Evolutionary conservation across 768 basidiomycete genomes (phyloP).

Genomic region (Gyrodon lividus): DNA sequence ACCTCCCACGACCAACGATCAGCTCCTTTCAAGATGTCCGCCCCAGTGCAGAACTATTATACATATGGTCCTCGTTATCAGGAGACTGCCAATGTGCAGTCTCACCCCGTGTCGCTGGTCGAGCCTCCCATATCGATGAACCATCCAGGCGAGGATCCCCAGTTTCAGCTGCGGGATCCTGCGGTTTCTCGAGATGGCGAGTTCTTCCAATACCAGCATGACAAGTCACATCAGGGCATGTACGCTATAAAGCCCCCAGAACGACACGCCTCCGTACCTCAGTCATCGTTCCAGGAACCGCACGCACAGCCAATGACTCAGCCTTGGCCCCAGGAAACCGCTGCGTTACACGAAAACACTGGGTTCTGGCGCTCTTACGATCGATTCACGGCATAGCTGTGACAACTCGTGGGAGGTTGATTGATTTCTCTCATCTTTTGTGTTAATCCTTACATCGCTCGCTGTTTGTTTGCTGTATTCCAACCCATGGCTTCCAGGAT

Average conservation of each 20-base stretch:
- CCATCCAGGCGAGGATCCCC: slow-evolving; percentile 14
- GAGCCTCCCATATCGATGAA: slow-evolving; percentile 6
- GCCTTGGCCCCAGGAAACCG: slow-evolving; percentile 20
- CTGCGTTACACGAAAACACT: slow-evolving; percentile 13
- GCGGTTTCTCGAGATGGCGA: slow-evolving; percentile 14
- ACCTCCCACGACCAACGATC: slow-evolving; percentile 24
- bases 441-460: too few relatives aligned
- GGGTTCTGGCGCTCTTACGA: slow-evolving; percentile 29
- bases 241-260: slow-evolving; percentile 20
- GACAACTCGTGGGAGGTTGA: not conserved
- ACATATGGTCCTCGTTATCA: slow-evolving; percentile 17
- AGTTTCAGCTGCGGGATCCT: slow-evolving; percentile 18
- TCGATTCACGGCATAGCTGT: slow-evolving; percentile 19
- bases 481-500: not conserved
- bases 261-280: slow-evolving; percentile 19
- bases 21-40: slow-evolving; percentile 20
- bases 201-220: slow-evolving; percentile 19
- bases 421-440: not conserved
- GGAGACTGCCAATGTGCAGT: not conserved
- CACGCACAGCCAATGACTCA: slow-evolving; percentile 14
- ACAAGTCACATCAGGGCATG: slow-evolving; percentile 24
- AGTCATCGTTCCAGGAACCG: slow-evolving; percentile 19
- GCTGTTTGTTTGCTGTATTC: too few relatives aligned
- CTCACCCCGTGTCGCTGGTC: slow-evolving; percentile 21
- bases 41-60: slow-evolving; percentile 19